Conservation (phyloP, 176 grass and related monocot genomes). For the Carex kokanica region DNA sequence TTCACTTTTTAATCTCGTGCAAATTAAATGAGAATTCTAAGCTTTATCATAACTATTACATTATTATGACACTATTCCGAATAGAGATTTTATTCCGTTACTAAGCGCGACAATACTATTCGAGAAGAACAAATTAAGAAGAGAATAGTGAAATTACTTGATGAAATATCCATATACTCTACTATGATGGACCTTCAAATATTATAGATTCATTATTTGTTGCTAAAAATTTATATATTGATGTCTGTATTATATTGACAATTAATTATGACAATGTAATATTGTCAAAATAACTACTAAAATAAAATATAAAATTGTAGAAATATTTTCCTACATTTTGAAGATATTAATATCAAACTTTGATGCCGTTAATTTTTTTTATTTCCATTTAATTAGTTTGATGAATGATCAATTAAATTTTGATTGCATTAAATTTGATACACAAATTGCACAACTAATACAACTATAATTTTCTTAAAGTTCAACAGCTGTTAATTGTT, state of each 20-base stretch:
- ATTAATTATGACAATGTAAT: neutral
- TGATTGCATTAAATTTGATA: neutral
- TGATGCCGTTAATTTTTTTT: neutral
- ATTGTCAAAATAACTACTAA: neutral
- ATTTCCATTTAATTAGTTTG: neutral
- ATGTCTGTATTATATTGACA: neutral
- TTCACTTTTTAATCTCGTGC: neutral
- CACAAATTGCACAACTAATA: neutral
- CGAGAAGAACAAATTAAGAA: no score
- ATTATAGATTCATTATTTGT: no score
- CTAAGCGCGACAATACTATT: no score
- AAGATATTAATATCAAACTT: neutral
- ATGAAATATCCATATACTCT: no score
- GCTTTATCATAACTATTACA: neutral
- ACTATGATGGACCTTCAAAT: no score
- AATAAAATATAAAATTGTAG: neutral
- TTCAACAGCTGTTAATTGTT: no score
- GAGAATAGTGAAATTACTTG: no score
- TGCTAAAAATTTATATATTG: neutral
- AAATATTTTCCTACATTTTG: neutral
- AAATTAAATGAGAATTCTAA: neutral
- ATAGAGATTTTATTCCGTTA: no score
- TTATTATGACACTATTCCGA: no score
- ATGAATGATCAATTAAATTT: neutral
- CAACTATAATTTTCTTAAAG: neutral